A percentile compares a stretch with the other conserved stretches of the same genome.
These are phyloP conservation scores for Zygosaccharomyces bailii DNA, from an alignment of 805 yeast genomes.

Conservation along the genomic window DNA sequence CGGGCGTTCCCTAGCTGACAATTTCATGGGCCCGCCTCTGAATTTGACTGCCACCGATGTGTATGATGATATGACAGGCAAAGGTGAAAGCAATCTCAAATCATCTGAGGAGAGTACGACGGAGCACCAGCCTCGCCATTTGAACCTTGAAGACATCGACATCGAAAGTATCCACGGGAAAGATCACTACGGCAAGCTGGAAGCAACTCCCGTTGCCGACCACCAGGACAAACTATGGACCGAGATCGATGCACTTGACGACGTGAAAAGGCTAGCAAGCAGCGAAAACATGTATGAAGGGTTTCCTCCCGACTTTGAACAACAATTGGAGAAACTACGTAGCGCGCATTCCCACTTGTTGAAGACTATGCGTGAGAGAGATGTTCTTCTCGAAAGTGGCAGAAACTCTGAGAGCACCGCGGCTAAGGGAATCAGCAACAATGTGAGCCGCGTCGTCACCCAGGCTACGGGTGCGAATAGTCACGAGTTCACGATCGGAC, in stretches of 20 bases:
- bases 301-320: conserved; percentile 42
- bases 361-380: conserved; percentile 34
- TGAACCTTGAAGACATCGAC: conserved; percentile 1
- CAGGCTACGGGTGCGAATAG: conserved; percentile 4
- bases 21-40: neutral
- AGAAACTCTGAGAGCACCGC: conserved; percentile 12
- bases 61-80: neutral
- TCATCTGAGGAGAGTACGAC: too few species aligned
- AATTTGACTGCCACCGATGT: neutral
- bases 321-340: conserved; percentile 47
- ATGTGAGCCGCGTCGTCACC: conserved; percentile 10
- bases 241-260: conserved; percentile 80
- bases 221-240: conserved; percentile 81
- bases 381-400: conserved; percentile 20
- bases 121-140: neutral
- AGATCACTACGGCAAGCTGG: conserved; percentile 17
- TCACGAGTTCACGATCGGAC: too few species aligned
- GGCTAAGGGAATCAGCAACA: conserved; percentile 1
- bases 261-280: conserved; percentile 59
- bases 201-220: conserved; percentile 53
- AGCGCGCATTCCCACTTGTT: conserved; percentile 50
- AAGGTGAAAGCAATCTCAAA: neutral
- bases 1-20: too few species aligned
- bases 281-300: conserved; percentile 41
- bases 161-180: conserved; percentile 9